phyloP scores from a whole-genome alignment of 768 basidiomycete species.

The Russula vinacea region DNA sequence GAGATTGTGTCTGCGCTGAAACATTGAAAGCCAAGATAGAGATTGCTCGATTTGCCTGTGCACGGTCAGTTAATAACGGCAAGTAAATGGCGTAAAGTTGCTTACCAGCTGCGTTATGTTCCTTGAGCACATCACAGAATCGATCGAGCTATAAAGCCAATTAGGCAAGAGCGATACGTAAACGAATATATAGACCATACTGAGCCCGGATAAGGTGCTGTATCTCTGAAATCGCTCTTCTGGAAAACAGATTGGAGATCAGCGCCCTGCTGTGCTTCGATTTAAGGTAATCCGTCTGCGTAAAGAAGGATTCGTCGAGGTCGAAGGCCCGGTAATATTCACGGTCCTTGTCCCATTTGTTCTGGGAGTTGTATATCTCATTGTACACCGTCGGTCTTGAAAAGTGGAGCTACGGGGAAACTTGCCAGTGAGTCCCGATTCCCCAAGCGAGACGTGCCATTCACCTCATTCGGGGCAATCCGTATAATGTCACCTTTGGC shows the following conservation, averaged over 20 bases:
- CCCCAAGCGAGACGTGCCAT: background rate
- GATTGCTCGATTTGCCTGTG: constrained; percentile 34
- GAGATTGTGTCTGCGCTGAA: constrained; percentile 45
- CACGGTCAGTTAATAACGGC: background rate
- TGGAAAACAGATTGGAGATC: constrained; percentile 41
- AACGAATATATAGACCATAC: constrained; percentile 26
- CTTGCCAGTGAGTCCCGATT: background rate
- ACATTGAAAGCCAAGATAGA: constrained; percentile 44
- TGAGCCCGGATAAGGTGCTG: constrained; percentile 38
- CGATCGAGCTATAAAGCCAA: constrained; percentile 36
- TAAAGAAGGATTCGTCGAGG: constrained; percentile 39
- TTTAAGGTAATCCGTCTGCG: constrained; percentile 37
- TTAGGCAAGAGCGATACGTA: background rate
- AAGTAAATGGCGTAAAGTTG: background rate
- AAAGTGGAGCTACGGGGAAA: constrained; percentile 18
- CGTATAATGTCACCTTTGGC: constrained; percentile 23
- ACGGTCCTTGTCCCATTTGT: constrained; percentile 41
- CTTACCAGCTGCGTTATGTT: constrained; percentile 17
- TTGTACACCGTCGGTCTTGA: constrained; percentile 16
- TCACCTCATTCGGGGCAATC: constrained; percentile 24
- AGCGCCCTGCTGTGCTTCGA: constrained; percentile 38
- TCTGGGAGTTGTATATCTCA: constrained; percentile 22
- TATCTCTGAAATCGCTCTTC: constrained; percentile 39
- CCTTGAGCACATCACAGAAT: constrained; percentile 30
- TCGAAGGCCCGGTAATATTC: constrained; percentile 42